Percentiles rank a stretch among this genome's conserved stretches.
phyloP scores from a whole-genome alignment of 2,329 filamentous ascomycete species.

The Fusarium sp. region DNA sequence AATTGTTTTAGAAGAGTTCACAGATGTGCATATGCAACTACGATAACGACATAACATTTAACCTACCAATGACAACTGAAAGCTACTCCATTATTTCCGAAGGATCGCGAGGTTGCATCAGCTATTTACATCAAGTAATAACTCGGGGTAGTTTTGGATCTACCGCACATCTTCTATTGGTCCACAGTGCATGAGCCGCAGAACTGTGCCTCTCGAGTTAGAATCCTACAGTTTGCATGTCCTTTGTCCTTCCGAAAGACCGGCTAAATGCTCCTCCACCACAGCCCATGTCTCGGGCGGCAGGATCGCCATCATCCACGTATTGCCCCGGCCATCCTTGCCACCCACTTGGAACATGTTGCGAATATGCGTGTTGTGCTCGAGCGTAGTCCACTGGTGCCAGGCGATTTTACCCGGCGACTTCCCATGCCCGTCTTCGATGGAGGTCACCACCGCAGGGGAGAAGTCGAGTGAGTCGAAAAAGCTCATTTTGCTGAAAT shows the following conservation, averaged over 20 bases:
- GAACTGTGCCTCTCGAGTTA: neutral
- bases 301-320: slow-evolving; percentile 14
- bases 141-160: neutral
- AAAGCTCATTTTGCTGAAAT: slow-evolving; percentile 10
- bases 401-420: slow-evolving; percentile 5
- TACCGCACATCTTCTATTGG: neutral
- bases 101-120: slow-evolving; percentile 3
- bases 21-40: too few species aligned
- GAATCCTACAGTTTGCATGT: slow-evolving; percentile 11
- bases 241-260: neutral
- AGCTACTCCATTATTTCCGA: neutral
- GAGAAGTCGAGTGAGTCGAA: slow-evolving; percentile 15
- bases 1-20: too few species aligned
- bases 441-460: neutral
- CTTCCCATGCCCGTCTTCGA: neutral
- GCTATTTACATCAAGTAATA: too few species aligned
- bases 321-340: slow-evolving; percentile 4
- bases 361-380: slow-evolving; percentile 3
- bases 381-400: slow-evolving; percentile 10
- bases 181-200: neutral
- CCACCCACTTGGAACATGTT: slow-evolving; percentile 21
- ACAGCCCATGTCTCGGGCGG: slow-evolving; percentile 1
- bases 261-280: slow-evolving; percentile 12
- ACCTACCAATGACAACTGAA: neutral
- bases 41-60: neutral